Evolutionary conservation across 1,139 yeast genomes (phyloP).

Genomic region (Geotrichum histeridarum): DNA sequence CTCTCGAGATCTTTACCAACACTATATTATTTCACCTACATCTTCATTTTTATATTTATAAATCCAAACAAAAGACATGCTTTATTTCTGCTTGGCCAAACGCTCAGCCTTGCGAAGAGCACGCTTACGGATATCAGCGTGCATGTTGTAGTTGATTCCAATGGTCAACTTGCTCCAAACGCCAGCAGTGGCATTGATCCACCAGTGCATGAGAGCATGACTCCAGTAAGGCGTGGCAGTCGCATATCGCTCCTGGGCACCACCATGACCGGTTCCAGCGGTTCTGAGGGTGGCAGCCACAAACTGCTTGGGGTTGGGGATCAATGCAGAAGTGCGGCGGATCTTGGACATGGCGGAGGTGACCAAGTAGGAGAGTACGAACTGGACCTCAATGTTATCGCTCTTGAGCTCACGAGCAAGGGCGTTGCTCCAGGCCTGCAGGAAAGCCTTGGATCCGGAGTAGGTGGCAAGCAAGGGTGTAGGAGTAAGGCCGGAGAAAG

Average conservation of each 20-base stretch:
- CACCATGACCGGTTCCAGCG: slow-evolving; percentile 72
- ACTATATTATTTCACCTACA: neutral
- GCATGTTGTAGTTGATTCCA: slow-evolving; percentile 65
- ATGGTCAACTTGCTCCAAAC: slow-evolving; percentile 71
- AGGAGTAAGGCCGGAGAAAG: slow-evolving; percentile 91
- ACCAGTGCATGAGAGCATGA: slow-evolving; percentile 90
- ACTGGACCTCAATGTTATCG: slow-evolving; percentile 74
- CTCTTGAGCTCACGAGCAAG: slow-evolving; percentile 77
- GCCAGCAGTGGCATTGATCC: slow-evolving; percentile 72
- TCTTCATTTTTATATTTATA: neutral
- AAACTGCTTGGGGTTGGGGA: slow-evolving; percentile 79
- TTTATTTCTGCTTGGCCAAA: slow-evolving; percentile 18
- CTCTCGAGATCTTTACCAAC: neutral
- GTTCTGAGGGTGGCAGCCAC: slow-evolving; percentile 62
- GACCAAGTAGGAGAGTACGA: slow-evolving; percentile 84
- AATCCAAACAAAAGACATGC: neutral
- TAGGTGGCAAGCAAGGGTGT: slow-evolving; percentile 89
- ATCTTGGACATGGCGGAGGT: slow-evolving; percentile 95
- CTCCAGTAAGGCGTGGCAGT: slow-evolving; percentile 90
- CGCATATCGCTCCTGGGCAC: slow-evolving; percentile 86
- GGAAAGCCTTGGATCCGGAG: slow-evolving; percentile 93
- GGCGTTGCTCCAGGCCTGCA: slow-evolving; percentile 88
- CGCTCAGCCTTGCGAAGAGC: slow-evolving; percentile 73
- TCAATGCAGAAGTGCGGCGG: slow-evolving; percentile 63
- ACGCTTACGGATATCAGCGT: slow-evolving; percentile 68